Conservation (phyloP, 257 asterid species). For the Solanum rostratum region DNA sequence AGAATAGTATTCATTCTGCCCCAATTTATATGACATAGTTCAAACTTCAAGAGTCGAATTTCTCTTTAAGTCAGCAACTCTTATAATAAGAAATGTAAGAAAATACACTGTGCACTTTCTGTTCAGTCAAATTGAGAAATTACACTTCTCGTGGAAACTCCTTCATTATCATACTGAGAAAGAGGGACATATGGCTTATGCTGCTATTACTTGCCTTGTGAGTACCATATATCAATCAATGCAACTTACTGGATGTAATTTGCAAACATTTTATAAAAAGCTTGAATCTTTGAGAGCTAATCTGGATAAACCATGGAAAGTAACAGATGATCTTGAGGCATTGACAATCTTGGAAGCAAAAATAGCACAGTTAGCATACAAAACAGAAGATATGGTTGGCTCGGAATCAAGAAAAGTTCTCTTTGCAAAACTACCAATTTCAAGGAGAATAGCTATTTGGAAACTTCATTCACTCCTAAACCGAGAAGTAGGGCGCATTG, state of each 20-base stretch:
- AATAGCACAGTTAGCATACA: background rate
- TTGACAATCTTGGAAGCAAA: background rate
- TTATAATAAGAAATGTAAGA: too few relatives aligned
- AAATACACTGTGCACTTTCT: too few relatives aligned
- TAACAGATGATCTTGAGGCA: background rate
- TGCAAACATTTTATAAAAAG: background rate
- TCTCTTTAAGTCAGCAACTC: too few relatives aligned
- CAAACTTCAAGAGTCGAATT: too few relatives aligned
- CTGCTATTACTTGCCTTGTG: background rate
- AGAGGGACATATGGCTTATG: background rate
- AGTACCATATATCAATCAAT: background rate
- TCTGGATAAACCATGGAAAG: background rate
- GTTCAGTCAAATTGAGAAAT: too few relatives aligned
- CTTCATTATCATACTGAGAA: too few relatives aligned
- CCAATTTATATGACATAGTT: too few relatives aligned
- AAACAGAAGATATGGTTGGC: background rate
- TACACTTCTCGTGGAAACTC: too few relatives aligned
- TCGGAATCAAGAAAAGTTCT: background rate
- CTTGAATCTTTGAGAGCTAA: background rate
- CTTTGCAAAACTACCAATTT: background rate
- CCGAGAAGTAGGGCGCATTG: background rate
- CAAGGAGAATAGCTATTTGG: background rate
- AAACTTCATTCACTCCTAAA: background rate
- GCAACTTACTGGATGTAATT: background rate
- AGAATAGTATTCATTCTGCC: too few relatives aligned